phyloP scores from a whole-genome alignment of 345 rosid genomes.

The Salix caprea region DNA sequence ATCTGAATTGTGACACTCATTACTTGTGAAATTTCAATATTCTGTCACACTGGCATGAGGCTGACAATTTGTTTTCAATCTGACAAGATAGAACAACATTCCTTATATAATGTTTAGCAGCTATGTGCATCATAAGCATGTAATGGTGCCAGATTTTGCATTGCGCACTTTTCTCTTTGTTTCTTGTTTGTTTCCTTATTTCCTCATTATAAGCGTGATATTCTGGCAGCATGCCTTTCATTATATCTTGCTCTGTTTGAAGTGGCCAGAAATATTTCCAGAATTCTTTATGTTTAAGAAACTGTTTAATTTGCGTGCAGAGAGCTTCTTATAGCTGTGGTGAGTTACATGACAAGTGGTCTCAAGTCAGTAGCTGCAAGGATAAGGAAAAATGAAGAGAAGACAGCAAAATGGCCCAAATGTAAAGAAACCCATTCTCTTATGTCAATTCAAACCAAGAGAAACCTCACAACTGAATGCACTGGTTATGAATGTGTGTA shows the following conservation, averaged over 20 bases:
- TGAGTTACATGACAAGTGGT: slow-evolving; percentile 55
- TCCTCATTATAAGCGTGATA: neutral
- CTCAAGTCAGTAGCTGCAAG: slow-evolving; percentile 50
- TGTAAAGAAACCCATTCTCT: slow-evolving; percentile 62
- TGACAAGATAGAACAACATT: neutral
- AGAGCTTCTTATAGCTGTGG: slow-evolving; percentile 39
- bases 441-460: slow-evolving; percentile 52
- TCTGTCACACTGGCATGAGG: neutral
- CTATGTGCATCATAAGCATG: neutral
- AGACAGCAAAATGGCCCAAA: slow-evolving; percentile 50
- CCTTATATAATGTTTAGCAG: neutral
- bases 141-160: neutral
- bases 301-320: slow-evolving; percentile 31
- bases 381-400: slow-evolving; percentile 47
- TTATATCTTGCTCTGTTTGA: neutral
- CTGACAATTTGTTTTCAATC: neutral
- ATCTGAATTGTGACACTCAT: too few species aligned
- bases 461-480: slow-evolving; percentile 42
- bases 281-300: neutral
- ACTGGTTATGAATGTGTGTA: slow-evolving; percentile 55
- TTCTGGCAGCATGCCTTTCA: neutral
- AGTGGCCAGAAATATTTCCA: neutral
- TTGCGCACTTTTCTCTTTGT: neutral
- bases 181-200: neutral
- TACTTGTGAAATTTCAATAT: neutral